These are phyloP conservation scores for Colletotrichum musicola DNA, from an alignment of 2,329 filamentous ascomycete species.

Conservation along the genomic window DNA sequence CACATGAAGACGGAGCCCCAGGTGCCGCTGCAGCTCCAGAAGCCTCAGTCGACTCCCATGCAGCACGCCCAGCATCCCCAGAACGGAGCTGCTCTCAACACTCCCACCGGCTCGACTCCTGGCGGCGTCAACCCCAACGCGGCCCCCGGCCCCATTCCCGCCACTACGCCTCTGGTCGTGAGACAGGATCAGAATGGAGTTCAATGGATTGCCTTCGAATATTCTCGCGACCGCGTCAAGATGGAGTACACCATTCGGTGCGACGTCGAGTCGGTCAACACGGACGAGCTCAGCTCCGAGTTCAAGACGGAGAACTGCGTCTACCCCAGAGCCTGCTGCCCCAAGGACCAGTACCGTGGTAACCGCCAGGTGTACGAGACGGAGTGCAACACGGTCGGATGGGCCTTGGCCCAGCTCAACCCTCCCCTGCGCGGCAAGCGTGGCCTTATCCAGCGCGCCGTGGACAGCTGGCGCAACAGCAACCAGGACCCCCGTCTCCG, in stretches of 20 bases:
- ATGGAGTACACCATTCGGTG: slow-evolving; percentile 99
- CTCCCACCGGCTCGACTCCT: slow-evolving; percentile 59
- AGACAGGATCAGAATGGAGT: slow-evolving; percentile 96
- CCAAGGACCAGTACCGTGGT: slow-evolving; percentile 95
- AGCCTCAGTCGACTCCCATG: slow-evolving; percentile 60
- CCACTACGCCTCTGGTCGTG: slow-evolving; percentile 94
- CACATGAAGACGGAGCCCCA: slow-evolving; percentile 74
- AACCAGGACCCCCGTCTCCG: slow-evolving; percentile 94
- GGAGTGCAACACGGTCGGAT: slow-evolving; percentile 99
- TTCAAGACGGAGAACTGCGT: slow-evolving; percentile 99
- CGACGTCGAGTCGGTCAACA: slow-evolving; percentile 96
- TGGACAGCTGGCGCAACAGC: slow-evolving; percentile 99
- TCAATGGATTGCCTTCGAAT: slow-evolving; percentile 99
- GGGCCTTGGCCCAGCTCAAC: slow-evolving; percentile 95
- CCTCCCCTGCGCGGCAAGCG: slow-evolving; percentile 91
- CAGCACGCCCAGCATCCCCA: slow-evolving; percentile 52
- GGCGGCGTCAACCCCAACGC: slow-evolving; percentile 84
- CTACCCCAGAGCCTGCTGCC: slow-evolving; percentile 93
- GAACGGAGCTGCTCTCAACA: slow-evolving; percentile 59
- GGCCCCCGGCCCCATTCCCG: slow-evolving; percentile 94
- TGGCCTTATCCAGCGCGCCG: slow-evolving; percentile 94
- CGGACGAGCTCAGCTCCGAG: slow-evolving; percentile 84
- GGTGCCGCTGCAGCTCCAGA: slow-evolving; percentile 72
- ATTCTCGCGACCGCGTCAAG: slow-evolving; percentile 96
- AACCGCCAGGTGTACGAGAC: slow-evolving; percentile 97